Conservation (phyloP, 176 grass and related monocot genomes). For the Phoenix roebelenii region DNA sequence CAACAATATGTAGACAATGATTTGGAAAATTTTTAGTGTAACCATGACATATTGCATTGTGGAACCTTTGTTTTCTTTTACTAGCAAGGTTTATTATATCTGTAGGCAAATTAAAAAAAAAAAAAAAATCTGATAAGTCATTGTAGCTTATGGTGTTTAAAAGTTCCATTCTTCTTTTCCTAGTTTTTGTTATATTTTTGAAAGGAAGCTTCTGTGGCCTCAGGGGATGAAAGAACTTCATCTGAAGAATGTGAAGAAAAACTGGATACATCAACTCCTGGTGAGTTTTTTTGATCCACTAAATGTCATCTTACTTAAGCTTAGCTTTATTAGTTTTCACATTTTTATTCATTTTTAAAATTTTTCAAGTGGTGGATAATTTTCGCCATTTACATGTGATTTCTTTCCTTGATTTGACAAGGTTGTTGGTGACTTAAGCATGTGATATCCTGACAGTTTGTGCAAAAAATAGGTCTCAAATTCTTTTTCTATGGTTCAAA, state of each 20-base stretch:
- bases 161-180: not conserved
- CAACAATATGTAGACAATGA: no score
- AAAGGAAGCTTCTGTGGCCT: not conserved
- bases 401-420: no score
- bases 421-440: no score
- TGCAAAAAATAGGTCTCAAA: no score
- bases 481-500: no score
- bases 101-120: no score
- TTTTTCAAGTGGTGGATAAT: not conserved
- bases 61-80: no score
- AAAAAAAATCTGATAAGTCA: not conserved
- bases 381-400: no score
- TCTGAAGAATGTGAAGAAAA: not conserved
- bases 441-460: no score
- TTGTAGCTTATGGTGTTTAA: not conserved
- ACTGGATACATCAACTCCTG: not conserved
- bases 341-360: not conserved
- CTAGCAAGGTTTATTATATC: no score
- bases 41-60: no score
- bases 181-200: not conserved
- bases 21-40: no score
- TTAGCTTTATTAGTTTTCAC: not conserved
- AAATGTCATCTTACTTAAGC: not conserved
- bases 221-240: not conserved
- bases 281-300: not conserved